Conservation (phyloP, 768 basidiomycete species). For the Coprinellus aureogranulatus region DNA sequence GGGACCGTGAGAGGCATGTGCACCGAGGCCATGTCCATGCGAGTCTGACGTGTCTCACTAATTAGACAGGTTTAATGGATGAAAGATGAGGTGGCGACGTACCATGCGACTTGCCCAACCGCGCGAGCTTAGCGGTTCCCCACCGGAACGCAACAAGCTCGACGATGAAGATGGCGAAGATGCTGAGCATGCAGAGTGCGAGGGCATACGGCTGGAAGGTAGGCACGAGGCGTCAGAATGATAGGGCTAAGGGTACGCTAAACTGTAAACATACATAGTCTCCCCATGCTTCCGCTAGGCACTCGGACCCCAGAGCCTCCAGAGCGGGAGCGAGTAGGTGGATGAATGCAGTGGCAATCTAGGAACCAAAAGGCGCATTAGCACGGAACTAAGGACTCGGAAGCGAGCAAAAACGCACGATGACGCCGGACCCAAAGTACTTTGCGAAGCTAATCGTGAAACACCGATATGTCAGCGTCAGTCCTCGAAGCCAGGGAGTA, state of each 20-base stretch:
- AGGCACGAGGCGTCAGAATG: constrained; percentile 1
- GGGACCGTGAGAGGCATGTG: constrained; percentile 70
- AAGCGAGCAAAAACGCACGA: constrained; percentile 56
- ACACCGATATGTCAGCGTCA: constrained; percentile 10
- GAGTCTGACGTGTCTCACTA: constrained; percentile 43
- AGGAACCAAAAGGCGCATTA: constrained; percentile 2
- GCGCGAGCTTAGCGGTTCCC: constrained; percentile 70
- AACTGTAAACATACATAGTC: constrained; percentile 59
- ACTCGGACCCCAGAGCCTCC: constrained; percentile 65
- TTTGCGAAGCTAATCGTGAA: constrained; percentile 78
- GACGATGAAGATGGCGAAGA: constrained; percentile 80
- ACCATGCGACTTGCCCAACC: constrained; percentile 66
- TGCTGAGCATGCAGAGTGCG: constrained; percentile 75
- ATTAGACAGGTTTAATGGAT: not conserved
- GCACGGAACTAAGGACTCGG: not conserved
- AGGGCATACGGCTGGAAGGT: constrained; percentile 70
- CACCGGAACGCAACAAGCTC: constrained; percentile 87
- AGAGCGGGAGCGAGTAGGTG: constrained; percentile 78
- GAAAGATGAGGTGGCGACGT: constrained; percentile 14
- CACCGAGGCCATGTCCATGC: constrained; percentile 62
- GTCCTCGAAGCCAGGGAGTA: not conserved
- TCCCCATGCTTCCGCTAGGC: constrained; percentile 68
- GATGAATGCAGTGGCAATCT: constrained; percentile 90
- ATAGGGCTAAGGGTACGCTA: not conserved
- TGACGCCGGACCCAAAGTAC: constrained; percentile 88